These are phyloP conservation scores for Pestalotiopsis sp. DNA, from an alignment of 2,329 filamentous ascomycete species.

Conservation along the genomic window DNA sequence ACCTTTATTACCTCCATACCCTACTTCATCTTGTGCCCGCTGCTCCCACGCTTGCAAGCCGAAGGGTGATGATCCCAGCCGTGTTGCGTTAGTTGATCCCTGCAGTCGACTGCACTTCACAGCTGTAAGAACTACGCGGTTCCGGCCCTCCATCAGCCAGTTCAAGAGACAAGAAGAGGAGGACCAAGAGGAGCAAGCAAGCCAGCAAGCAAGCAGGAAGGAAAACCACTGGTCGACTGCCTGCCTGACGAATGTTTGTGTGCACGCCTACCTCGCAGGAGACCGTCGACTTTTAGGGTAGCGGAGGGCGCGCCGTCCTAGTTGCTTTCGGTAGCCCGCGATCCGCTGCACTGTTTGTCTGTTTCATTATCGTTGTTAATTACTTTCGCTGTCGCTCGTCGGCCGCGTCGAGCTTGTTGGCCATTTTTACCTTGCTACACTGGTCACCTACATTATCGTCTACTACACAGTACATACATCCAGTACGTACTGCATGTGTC, in stretches of 20 bases:
- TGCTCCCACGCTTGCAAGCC: not conserved
- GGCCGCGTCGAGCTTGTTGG: not conserved
- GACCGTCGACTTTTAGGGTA: not conserved
- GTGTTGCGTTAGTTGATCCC: slow-evolving; percentile 8
- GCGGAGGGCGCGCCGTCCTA: not conserved
- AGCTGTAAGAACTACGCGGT: slow-evolving; percentile 1
- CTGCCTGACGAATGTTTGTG: not conserved
- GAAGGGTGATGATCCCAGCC: slow-evolving; percentile 8
- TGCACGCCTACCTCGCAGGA: not conserved
- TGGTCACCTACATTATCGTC: not conserved
- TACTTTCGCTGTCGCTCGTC: not conserved
- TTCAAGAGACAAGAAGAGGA: not conserved
- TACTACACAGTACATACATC: not conserved
- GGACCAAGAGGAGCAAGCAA: not conserved
- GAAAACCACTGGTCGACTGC: not conserved
- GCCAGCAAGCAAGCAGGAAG: not conserved
- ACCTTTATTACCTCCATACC: not conserved
- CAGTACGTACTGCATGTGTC: not conserved
- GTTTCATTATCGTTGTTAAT: not conserved
- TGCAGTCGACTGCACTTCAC: slow-evolving; percentile 10
- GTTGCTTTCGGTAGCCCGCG: not conserved
- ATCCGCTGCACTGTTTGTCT: not conserved
- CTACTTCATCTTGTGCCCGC: not conserved
- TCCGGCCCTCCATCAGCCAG: slow-evolving; percentile 5
- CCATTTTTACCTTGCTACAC: not conserved